These are phyloP conservation scores for Aspergillus leporis DNA, from an alignment of 495 filamentous ascomycete species.

Conservation along the genomic window DNA sequence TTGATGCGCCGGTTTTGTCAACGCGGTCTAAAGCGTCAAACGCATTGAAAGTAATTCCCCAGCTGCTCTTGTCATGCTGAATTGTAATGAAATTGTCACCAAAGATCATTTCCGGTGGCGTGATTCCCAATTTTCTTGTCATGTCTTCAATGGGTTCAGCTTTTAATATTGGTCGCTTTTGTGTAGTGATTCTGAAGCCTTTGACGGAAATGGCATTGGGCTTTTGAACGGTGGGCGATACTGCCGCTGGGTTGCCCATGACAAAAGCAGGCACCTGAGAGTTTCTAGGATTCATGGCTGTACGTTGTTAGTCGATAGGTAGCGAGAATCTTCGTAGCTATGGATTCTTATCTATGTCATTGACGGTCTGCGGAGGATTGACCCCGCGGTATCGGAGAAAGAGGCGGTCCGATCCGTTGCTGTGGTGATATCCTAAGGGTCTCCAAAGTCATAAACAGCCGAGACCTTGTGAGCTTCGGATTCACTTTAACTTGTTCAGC, in stretches of 20 bases:
- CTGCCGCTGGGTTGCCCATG: conserved; percentile 19
- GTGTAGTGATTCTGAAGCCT: conserved; percentile 70
- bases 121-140: conserved; percentile 73
- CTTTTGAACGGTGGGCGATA: conserved; percentile 29
- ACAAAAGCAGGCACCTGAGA: not conserved
- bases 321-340: not conserved
- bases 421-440: conserved; percentile 30
- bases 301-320: not conserved
- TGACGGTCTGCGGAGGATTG: conserved; percentile 4
- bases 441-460: conserved; percentile 35
- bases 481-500: conserved; percentile 18
- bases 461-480: conserved; percentile 19
- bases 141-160: conserved; percentile 86
- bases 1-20: conserved; percentile 85
- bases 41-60: conserved; percentile 78
- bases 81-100: conserved; percentile 85
- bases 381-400: conserved; percentile 45
- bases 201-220: conserved; percentile 49
- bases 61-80: conserved; percentile 65
- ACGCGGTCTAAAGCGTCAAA: conserved; percentile 84
- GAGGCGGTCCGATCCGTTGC: conserved; percentile 43
- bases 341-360: not conserved
- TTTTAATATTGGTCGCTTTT: conserved; percentile 91
- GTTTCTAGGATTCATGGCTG: conserved; percentile 18
- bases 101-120: conserved; percentile 98